Evolutionary conservation across 106 monocot species (phyloP).

Genomic region (Ottelia alismoides): DNA sequence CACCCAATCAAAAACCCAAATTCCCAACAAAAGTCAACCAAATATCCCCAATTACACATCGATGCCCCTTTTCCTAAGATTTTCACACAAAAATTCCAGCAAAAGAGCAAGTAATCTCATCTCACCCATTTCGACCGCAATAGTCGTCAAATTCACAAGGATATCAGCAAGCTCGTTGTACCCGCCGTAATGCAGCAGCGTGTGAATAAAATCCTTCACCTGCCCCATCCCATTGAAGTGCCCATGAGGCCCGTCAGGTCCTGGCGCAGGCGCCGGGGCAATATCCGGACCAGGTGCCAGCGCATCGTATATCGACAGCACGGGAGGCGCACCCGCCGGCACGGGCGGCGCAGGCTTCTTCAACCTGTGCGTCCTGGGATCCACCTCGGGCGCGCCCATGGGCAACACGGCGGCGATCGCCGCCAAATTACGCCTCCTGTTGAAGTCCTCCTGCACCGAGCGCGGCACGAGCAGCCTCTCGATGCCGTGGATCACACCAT

Average conservation of each 20-base stretch:
- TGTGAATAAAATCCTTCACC: conserved; percentile 99
- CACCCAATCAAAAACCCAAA: no score
- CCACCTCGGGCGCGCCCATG: conserved; percentile 64
- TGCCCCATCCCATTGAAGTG: conserved; percentile 25
- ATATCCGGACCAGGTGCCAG: conserved; percentile 58
- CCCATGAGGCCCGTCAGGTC: neutral
- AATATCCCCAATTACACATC: no score
- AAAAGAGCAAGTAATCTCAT: no score
- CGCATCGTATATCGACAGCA: conserved; percentile 64
- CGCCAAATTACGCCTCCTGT: conserved; percentile 58
- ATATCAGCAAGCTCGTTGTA: conserved; percentile 99
- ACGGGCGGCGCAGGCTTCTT: conserved; percentile 51
- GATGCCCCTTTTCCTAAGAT: no score
- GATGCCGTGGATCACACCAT: conserved; percentile 88
- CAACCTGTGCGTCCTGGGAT: conserved; percentile 70
- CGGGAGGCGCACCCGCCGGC: conserved; percentile 58
- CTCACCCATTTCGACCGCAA: conserved; percentile 93
- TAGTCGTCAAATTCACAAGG: conserved; percentile 78
- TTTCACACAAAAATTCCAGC: no score
- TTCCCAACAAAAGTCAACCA: no score
- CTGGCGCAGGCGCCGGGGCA: neutral
- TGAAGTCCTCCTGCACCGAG: conserved; percentile 89
- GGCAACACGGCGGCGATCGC: conserved; percentile 62
- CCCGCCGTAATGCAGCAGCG: conserved; percentile 87
- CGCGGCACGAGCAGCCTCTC: conserved; percentile 62